Evolutionary conservation across 768 basidiomycete genomes (phyloP), one percentile per base, ranked within the genome.

Genomic region (Leccinellum luteum): DNA sequence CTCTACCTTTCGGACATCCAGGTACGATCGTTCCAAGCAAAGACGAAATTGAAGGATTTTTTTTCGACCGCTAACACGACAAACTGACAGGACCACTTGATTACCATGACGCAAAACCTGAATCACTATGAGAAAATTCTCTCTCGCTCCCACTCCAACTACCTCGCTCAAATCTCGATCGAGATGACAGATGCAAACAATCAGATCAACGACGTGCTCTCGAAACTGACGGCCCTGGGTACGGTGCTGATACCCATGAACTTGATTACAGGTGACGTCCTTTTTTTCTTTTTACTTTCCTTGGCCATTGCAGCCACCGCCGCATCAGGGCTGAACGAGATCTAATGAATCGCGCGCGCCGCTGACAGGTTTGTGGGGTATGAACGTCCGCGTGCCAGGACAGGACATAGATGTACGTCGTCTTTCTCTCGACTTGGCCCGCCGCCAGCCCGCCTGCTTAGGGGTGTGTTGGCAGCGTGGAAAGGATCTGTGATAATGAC

Each of bases 111-210:
- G 3, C 97, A 99, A 75, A 98, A 96, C 70, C 71, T 99, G 80
- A 99, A 98, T 71, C 97, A 98, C 75, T 99, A 98, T 78, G 97
- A 99, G 72, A 99, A 98, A 80, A 98, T 99, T 68, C 81, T 99
- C 9, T 98, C 96, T 4, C 88, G 97, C 41, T 98, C 96, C 41
- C 97, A 99, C 74, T 98, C 95, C 35, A 99, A 99, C 71, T 99
- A 99, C 76, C 87, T 99, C 51, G 97, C 97, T 1, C 97, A 98
- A 68, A 99, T 99, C 65, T 97, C 94, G 44, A 98, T 99, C 74
- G 97, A 98, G 78, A 99, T 98, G 96, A 96, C 94, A 34, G 95
- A 98, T 66, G 97, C 97, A 43, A 99, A 99, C 76, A 99, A 99
- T 73, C 94, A 98, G 77, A 99, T 98, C 78, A 99, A 99, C 75